These are phyloP conservation scores for Lachancea cidri DNA, from an alignment of 805 yeast species.

Conservation along the genomic window DNA sequence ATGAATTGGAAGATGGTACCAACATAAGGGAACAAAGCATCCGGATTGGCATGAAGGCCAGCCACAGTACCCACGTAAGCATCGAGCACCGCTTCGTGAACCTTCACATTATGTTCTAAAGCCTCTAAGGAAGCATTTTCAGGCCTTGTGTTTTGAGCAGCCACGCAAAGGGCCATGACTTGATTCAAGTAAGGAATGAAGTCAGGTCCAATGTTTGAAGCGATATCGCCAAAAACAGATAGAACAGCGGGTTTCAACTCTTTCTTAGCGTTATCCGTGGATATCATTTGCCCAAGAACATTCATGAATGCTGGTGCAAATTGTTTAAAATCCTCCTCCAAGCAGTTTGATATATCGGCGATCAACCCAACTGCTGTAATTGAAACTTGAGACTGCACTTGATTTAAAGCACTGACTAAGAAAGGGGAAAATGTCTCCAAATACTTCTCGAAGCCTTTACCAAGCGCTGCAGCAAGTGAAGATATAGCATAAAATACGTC, in stretches of 20 bases:
- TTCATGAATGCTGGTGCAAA: constrained; percentile 80
- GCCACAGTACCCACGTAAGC: constrained; percentile 94
- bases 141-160: constrained; percentile 57
- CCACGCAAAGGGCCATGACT: constrained; percentile 72
- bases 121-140: constrained; percentile 70
- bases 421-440: constrained; percentile 81
- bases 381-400: constrained; percentile 78
- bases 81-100: constrained; percentile 87
- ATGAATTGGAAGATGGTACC: constrained; percentile 68
- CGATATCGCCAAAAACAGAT: constrained; percentile 94
- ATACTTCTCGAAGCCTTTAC: constrained; percentile 63
- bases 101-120: constrained; percentile 62
- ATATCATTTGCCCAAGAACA: constrained; percentile 68
- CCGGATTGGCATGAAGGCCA: constrained; percentile 71
- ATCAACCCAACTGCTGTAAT: constrained; percentile 90
- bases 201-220: constrained; percentile 74
- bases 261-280: constrained; percentile 60
- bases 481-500: constrained; percentile 90
- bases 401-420: constrained; percentile 70
- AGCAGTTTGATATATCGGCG: constrained; percentile 88
- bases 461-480: constrained; percentile 80
- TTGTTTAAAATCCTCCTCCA: constrained; percentile 66
- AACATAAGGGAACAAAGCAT: constrained; percentile 58
- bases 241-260: constrained; percentile 84
- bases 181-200: constrained; percentile 73